Evolutionary conservation across 75 land plant genomes (phyloP).

Genomic region (Selaginella moellendorffii): DNA sequence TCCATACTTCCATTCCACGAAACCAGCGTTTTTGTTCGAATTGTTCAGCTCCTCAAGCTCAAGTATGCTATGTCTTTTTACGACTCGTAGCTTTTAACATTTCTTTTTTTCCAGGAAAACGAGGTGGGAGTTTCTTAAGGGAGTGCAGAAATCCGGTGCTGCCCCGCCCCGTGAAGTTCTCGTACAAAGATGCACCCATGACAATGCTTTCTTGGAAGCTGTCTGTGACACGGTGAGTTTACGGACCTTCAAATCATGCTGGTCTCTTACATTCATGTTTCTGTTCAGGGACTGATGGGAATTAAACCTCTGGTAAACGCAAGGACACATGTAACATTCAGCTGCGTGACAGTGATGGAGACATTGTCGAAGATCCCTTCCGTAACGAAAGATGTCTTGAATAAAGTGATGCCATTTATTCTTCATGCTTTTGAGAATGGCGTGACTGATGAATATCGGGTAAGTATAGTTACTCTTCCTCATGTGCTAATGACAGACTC

Average conservation of each 20-base stretch:
- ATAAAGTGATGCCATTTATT: constrained; percentile 46
- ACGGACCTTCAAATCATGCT: not conserved
- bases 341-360: constrained; percentile 55
- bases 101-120: constrained; percentile 33
- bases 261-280: not conserved
- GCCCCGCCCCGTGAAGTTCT: constrained; percentile 58
- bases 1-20: constrained; percentile 80
- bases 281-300: constrained; percentile 14
- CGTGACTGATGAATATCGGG: constrained; percentile 24
- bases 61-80: constrained; percentile 19
- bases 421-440: constrained; percentile 39
- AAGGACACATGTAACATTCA: constrained; percentile 36
- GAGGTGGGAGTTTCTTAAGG: constrained; percentile 72
- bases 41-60: constrained; percentile 51
- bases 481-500: no score
- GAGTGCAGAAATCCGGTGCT: constrained; percentile 64
- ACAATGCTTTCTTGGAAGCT: constrained; percentile 53
- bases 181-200: constrained; percentile 63
- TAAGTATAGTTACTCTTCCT: not conserved
- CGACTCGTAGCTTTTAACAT: not conserved
- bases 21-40: constrained; percentile 66
- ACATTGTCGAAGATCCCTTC: constrained; percentile 33
- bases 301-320: constrained; percentile 17
- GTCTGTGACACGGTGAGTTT: constrained; percentile 60
- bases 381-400: constrained; percentile 35